These are phyloP conservation scores for Penicillium canescens DNA, from an alignment of 495 filamentous ascomycete genomes.

Conservation along the genomic window DNA sequence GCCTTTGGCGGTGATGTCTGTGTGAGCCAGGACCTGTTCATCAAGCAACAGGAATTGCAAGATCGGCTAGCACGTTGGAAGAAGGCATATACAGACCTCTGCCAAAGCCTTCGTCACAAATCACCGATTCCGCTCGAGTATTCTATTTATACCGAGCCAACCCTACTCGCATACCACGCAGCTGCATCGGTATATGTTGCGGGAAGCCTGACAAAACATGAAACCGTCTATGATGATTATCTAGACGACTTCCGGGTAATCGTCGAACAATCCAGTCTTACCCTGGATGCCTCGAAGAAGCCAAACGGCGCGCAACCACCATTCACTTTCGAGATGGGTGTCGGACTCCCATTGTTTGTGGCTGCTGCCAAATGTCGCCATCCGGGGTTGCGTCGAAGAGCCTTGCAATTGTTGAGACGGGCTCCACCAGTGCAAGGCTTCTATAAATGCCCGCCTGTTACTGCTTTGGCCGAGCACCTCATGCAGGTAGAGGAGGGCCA, in stretches of 20 bases:
- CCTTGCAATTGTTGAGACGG: slow-evolving; percentile 25
- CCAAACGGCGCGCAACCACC: slow-evolving; percentile 28
- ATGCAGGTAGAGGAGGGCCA: slow-evolving; percentile 33
- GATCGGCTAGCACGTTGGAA: slow-evolving; percentile 10
- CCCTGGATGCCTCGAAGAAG: slow-evolving; percentile 13
- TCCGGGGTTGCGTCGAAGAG: slow-evolving; percentile 25
- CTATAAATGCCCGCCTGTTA: slow-evolving; percentile 18
- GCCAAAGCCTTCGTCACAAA: not conserved
- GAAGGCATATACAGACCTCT: slow-evolving; percentile 5
- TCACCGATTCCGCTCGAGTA: not conserved
- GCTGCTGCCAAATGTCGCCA: slow-evolving; percentile 35
- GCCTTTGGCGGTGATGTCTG: not conserved
- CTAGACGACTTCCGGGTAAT: slow-evolving; percentile 30
- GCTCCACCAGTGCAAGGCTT: slow-evolving; percentile 34
- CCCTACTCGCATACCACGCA: slow-evolving; percentile 12
- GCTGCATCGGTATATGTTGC: slow-evolving; percentile 13
- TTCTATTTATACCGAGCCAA: slow-evolving; percentile 5
- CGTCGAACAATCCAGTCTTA: slow-evolving; percentile 25
- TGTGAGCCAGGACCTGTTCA: slow-evolving; percentile 2
- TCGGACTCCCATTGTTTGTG: slow-evolving; percentile 37
- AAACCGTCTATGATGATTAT: slow-evolving; percentile 23
- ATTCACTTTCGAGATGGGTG: slow-evolving; percentile 38
- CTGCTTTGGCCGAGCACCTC: slow-evolving; percentile 16
- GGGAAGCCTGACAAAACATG: slow-evolving; percentile 12
- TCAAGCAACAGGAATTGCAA: slow-evolving; percentile 8